Evolutionary conservation across 2,329 filamentous ascomycete genomes (phyloP), one percentile per base, ranked within the genome.

Genomic region (Cryphonectria nitschkei): DNA sequence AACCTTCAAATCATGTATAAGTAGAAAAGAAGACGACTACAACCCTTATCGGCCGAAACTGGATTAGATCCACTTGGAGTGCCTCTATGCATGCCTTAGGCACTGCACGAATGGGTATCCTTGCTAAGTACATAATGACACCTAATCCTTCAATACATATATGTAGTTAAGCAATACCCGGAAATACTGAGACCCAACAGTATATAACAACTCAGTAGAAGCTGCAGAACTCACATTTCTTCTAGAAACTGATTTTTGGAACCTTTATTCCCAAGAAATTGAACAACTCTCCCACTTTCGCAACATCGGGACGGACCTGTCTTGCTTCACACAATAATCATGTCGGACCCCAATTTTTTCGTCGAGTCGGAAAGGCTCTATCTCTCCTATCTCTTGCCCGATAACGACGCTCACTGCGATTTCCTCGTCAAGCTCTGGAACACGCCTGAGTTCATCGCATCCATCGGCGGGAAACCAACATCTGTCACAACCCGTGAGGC

Each of bases 361-460:
- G 75, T 79, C 68, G 58, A 68, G 16, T 76, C 76, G 22, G 73
- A 76, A 13, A 75, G 77, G 13, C 76, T 79, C 22, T 70, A 70
- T 62, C 68, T 78, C 58, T 75, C 74, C 14, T 70, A 76, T 68
- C 71, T 76, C 46, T 65, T 71, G 4, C 68, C 76, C 39, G 26
- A 46, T 46, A 46, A 68, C 26, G 73, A 76, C 69, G 39, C 68
- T 1, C 76, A 78, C 68, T 77, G 75, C 68, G 77, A 76, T 72
- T 76, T 79, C 73, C 54, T 78, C 32, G 74, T 78, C 56, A 62
- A 68, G 11, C 74, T 79, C 16, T 75, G 75, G 72, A 77, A 75
- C 70, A 74, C 70, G 11, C 75, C 76, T 58, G 72, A 75, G 13
- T 74, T 76, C 54, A 73, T 74, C 29, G 71, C 70, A 32, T 70